phyloP scores from a whole-genome alignment of 1,284 basidiomycete genomes.

The Exobasidium rhododendri region DNA sequence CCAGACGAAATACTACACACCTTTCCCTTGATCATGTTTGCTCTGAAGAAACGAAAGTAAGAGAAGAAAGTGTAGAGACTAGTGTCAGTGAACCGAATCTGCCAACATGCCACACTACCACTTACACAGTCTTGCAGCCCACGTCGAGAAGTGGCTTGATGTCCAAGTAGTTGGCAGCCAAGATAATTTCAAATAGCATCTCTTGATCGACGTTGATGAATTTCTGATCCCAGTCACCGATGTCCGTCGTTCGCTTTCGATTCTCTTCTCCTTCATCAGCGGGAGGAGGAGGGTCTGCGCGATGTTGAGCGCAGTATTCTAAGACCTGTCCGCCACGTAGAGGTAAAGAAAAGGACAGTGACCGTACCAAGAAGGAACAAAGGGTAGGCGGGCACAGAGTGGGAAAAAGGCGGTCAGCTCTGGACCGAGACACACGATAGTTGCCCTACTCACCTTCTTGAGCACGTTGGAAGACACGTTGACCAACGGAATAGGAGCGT shows the following conservation, averaged over 20 bases:
- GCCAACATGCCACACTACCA: too few relatives aligned
- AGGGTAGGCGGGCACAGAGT: background rate
- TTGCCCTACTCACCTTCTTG: conserved; percentile 70
- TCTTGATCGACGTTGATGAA: conserved; percentile 91
- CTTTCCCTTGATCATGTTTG: conserved; percentile 99
- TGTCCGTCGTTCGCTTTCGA: conserved; percentile 95
- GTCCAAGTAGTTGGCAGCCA: conserved; percentile 98
- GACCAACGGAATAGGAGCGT: conserved; percentile 86
- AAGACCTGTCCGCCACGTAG: conserved; percentile 72
- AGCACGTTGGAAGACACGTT: conserved; percentile 95
- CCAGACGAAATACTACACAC: too few relatives aligned
- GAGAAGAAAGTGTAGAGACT: conserved; percentile 5
- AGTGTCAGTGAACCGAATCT: background rate
- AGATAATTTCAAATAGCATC: conserved; percentile 98
- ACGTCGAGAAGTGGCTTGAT: conserved; percentile 98
- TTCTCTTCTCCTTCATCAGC: conserved; percentile 74
- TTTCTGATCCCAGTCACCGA: conserved; percentile 98
- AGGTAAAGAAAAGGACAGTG: background rate
- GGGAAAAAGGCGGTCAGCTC: conserved; percentile 5
- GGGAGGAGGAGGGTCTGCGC: conserved; percentile 88
- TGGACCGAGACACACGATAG: background rate
- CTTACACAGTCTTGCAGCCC: conserved; percentile 91
- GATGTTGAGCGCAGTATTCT: conserved; percentile 99
- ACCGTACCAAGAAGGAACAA: background rate
- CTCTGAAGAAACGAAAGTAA: too few relatives aligned